These are phyloP conservation scores for Podospora fimiseda DNA, from an alignment of 495 filamentous ascomycete species.

Conservation along the genomic window DNA sequence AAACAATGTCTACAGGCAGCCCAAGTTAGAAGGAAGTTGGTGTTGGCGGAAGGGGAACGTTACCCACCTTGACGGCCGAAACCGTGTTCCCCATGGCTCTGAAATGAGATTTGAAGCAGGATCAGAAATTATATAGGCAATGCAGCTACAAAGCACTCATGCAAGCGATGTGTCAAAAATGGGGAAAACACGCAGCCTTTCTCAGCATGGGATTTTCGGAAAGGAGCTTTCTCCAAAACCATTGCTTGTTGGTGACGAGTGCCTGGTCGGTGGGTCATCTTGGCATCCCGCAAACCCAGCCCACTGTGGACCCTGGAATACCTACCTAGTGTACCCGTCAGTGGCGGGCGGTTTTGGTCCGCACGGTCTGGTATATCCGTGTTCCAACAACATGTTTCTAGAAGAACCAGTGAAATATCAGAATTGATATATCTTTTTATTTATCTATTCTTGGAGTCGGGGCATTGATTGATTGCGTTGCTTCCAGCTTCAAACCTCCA, in stretches of 20 bases:
- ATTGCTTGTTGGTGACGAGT: background rate
- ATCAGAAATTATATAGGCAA: background rate
- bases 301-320: background rate
- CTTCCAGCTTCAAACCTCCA: too few species aligned
- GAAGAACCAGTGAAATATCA: too few species aligned
- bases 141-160: background rate
- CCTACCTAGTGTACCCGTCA: too few species aligned
- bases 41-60: background rate
- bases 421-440: too few species aligned
- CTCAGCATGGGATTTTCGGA: too few species aligned
- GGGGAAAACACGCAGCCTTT: constrained; percentile 3
- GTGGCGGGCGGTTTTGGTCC: too few species aligned
- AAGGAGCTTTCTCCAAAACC: background rate
- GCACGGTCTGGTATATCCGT: too few species aligned
- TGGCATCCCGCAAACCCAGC: constrained; percentile 2
- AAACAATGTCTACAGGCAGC: constrained; percentile 58
- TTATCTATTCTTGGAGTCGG: too few species aligned
- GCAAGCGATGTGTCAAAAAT: too few species aligned
- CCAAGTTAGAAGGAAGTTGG: background rate
- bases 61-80: constrained; percentile 41
- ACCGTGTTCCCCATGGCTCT: constrained; percentile 34
- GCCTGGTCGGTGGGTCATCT: background rate
- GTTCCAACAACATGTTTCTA: too few species aligned
- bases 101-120: too few species aligned
- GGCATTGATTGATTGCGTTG: too few species aligned